Base-by-base conservation (phyloP, 805 yeast genomes). In the Pichia scutulata region DNA sequence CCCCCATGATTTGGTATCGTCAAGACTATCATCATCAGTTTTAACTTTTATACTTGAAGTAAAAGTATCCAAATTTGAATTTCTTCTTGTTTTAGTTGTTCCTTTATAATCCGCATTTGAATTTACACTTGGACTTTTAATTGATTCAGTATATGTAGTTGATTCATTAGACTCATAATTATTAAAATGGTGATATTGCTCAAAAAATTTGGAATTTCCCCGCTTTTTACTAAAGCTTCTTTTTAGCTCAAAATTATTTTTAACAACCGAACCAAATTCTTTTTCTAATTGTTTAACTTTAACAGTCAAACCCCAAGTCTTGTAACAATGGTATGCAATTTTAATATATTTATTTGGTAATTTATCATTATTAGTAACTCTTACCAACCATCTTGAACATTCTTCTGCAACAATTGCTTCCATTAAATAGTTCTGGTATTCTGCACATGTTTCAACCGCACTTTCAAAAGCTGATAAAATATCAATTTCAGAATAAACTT, bases 381-480 rank as follows among this genome's bases (percentile, higher is more conserved):
- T 50, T 2, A 53, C 50, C 10, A 72, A 55, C 75, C 80, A 73
- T 23, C 57, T 47, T 10, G 72, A 77, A 59, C 80, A 75, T 19
- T 71, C 61, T 47, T 72, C 71, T 50, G 69, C 64, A 8, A 68
- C 67, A 46, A 70, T 51, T 2, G 74, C 78, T 7, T 65, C 66
- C 45, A 75, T 78, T 25, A 66, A 61, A 56, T 66, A 60, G 19
- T 64, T 56, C 12, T 65, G 63, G 37, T 59, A 51, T n/a, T 54
- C 53, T 7, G 60, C 57, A 1, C 77, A 73, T 4, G 52, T 46
- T n/a, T 68, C 71, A n/a, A 75, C 65, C 0, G 80, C 74, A 23
- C 65, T 70, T 47, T 75, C 77, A 55, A 71, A 77, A 18, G 62
- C 53, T 51, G 77, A 81, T 9, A 77, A 57, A 4, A 70, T 63